phyloP scores from a whole-genome alignment of 805 yeast species.

The Kregervanrija delftensis region DNA sequence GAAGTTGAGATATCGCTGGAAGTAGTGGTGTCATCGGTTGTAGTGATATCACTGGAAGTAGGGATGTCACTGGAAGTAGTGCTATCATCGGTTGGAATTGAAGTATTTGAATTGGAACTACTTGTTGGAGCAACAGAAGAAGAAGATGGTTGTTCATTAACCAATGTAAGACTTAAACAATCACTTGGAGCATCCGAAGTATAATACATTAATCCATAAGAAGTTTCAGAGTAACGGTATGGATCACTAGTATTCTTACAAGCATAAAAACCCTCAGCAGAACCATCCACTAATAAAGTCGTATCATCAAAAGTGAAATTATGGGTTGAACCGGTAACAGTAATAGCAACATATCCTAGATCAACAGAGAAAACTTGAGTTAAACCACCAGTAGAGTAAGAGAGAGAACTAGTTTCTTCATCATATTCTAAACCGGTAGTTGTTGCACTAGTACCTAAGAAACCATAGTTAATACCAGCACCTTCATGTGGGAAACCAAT shows the following conservation, averaged over 20 bases:
- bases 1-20: no score
- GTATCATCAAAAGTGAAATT: slow-evolving; percentile 16
- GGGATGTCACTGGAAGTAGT: no score
- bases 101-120: no score
- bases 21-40: no score
- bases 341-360: slow-evolving; percentile 7
- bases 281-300: slow-evolving; percentile 25
- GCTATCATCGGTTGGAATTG: no score
- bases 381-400: slow-evolving; percentile 1
- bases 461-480: slow-evolving; percentile 39
- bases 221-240: slow-evolving; percentile 29
- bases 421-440: slow-evolving; percentile 11
- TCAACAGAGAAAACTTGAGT: slow-evolving; percentile 1
- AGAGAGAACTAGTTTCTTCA: slow-evolving; percentile 7
- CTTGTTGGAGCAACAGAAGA: no score
- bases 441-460: slow-evolving; percentile 20
- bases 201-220: slow-evolving; percentile 26
- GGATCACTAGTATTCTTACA: slow-evolving; percentile 39
- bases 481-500: slow-evolving; percentile 36
- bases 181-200: slow-evolving; percentile 18
- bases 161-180: slow-evolving; percentile 9
- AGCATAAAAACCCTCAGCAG: slow-evolving; percentile 32
- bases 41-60: no score
- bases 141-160: background rate
- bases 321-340: slow-evolving; percentile 10